These are phyloP conservation scores for Syzygium malaccense DNA, from an alignment of 441 rosid species.

Conservation along the genomic window DNA sequence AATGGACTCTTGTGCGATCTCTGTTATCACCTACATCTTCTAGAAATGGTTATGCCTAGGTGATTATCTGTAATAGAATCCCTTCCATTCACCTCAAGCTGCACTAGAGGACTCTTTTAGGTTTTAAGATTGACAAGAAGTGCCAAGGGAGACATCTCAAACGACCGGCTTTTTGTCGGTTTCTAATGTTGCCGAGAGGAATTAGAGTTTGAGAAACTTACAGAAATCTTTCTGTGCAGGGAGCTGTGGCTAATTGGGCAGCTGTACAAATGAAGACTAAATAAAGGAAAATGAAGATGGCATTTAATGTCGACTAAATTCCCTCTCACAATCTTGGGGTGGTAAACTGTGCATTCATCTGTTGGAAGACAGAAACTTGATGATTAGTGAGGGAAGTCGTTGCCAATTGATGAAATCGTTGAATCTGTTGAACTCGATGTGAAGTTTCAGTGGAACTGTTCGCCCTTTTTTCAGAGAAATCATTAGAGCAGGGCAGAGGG, in stretches of 20 bases:
- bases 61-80: background rate
- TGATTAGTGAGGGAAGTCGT: background rate
- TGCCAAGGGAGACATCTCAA: background rate
- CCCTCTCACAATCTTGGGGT: background rate
- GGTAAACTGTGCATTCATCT: too few species aligned
- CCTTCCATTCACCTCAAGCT: background rate
- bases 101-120: background rate
- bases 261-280: background rate
- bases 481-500: background rate
- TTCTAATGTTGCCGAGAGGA: background rate
- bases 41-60: background rate
- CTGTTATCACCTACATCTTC: rapidly evolving
- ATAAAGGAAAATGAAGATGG: background rate
- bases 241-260: background rate
- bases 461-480: background rate
- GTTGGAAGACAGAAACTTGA: background rate
- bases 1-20: background rate
- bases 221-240: rapidly evolving
- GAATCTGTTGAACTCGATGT: background rate
- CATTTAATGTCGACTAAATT: background rate
- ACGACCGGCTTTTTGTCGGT: background rate
- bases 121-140: background rate
- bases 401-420: background rate
- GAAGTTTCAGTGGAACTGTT: background rate
- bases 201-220: background rate